Evolutionary conservation across 2,329 filamentous ascomycete species (phyloP).

Genomic region (Aspergillus piperis): DNA sequence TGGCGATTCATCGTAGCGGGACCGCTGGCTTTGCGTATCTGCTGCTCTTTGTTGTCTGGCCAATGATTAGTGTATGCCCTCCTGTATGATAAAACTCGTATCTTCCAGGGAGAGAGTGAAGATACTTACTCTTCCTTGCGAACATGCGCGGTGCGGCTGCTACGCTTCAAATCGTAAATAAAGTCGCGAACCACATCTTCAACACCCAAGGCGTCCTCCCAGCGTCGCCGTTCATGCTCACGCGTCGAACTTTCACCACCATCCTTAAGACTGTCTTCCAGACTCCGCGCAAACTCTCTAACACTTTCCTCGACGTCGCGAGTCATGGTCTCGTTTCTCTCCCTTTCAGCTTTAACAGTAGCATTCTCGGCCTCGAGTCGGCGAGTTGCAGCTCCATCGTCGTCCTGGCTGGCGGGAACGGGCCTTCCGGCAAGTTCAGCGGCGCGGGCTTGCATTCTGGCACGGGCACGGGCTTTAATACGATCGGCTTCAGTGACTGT

Average conservation of each 20-base stretch:
- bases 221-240: constrained; percentile 88
- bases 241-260: constrained; percentile 71
- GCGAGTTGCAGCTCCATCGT: constrained; percentile 77
- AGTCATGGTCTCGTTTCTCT: constrained; percentile 96
- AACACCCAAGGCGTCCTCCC: constrained; percentile 94
- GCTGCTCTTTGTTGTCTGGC: constrained; percentile 57
- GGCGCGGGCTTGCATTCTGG: constrained; percentile 98
- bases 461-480: constrained; percentile 90
- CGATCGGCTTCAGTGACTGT: constrained; percentile 89
- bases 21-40: constrained; percentile 51
- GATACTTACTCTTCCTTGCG: constrained; percentile 59
- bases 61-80: constrained; percentile 18
- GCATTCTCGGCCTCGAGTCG: constrained; percentile 86
- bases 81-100: neutral
- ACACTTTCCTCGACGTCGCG: constrained; percentile 96
- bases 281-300: constrained; percentile 76
- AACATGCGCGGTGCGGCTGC: constrained; percentile 74
- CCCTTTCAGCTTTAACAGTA: constrained; percentile 77
- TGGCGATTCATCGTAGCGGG: constrained; percentile 53
- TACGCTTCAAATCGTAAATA: constrained; percentile 92
- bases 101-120: neutral
- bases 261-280: constrained; percentile 87
- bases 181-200: constrained; percentile 97
- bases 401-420: constrained; percentile 64
- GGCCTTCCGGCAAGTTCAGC: constrained; percentile 88